Conservation (phyloP, 441 rosid species). For the Mallotus japonicus region DNA sequence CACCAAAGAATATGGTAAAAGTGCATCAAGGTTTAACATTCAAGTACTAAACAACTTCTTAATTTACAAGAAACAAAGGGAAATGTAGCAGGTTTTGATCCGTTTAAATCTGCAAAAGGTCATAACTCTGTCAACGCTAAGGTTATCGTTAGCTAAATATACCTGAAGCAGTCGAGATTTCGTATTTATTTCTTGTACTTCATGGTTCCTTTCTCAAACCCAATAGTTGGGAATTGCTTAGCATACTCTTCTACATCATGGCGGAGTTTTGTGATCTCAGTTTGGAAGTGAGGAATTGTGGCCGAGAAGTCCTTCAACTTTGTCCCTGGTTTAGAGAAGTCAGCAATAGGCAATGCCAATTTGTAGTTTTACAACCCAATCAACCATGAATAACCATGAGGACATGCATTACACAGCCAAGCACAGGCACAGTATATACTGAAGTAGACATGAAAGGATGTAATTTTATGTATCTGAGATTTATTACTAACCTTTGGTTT, state of each 20-base stretch:
- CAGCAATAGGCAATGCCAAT: slow-evolving; percentile 3
- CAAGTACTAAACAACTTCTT: not conserved
- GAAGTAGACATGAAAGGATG: not conserved
- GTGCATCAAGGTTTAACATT: not conserved
- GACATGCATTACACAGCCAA: not conserved
- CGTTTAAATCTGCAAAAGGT: not conserved
- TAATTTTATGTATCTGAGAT: slow-evolving; percentile 6
- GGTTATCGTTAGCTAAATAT: slow-evolving; percentile 10
- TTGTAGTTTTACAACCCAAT: not conserved
- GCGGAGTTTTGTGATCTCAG: slow-evolving; percentile 70
- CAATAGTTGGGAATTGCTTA: slow-evolving; percentile 96
- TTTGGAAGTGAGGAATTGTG: slow-evolving; percentile 55
- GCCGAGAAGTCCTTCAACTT: slow-evolving; percentile 85
- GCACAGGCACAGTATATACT: not conserved
- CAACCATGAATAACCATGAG: not conserved
- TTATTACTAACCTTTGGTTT: slow-evolving; percentile 53
- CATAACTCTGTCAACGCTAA: not conserved
- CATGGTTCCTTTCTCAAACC: slow-evolving; percentile 91
- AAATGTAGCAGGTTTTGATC: slow-evolving; percentile 4
- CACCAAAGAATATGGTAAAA: not conserved
- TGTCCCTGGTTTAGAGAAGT: slow-evolving; percentile 46
- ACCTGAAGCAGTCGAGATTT: slow-evolving; percentile 30
- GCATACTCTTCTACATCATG: slow-evolving; percentile 80
- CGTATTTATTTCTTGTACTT: slow-evolving; percentile 77
- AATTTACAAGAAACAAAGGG: not conserved